Conservation (phyloP, 164 flowering plant species). For the Nelumbo lutea region DNA sequence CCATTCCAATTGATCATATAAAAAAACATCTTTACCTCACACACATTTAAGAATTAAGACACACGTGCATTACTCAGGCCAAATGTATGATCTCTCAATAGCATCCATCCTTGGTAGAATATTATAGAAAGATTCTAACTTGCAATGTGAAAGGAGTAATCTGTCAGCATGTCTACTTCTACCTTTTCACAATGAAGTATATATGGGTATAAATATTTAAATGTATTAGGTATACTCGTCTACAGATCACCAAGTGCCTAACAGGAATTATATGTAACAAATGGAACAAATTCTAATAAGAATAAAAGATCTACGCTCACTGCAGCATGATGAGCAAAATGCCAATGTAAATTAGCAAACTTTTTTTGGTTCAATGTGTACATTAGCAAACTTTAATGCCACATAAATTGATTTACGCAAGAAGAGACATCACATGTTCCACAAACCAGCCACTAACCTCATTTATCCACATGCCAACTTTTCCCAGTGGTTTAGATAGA, state of each 20-base stretch:
- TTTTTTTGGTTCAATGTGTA: not conserved
- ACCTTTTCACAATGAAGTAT: not conserved
- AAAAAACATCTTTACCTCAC: too few species aligned
- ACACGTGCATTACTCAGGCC: too few species aligned
- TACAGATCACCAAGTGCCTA: too few species aligned
- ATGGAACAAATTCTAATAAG: not conserved
- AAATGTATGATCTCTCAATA: too few species aligned
- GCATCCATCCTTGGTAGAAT: too few species aligned
- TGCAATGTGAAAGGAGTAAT: too few species aligned
- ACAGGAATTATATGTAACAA: not conserved
- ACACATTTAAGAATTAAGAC: too few species aligned
- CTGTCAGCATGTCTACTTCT: too few species aligned
- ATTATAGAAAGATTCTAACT: too few species aligned
- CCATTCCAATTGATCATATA: too few species aligned
- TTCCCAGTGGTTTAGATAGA: constrained; percentile 64
- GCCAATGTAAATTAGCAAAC: not conserved
- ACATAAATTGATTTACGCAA: not conserved
- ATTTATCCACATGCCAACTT: constrained; percentile 59
- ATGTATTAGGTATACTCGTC: not conserved
- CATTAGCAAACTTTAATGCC: not conserved
- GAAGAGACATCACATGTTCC: constrained; percentile 7
- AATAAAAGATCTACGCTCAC: not conserved
- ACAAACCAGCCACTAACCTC: constrained; percentile 44
- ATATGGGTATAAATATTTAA: not conserved
- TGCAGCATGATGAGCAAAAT: not conserved